phyloP scores from a whole-genome alignment of 2,329 filamentous ascomycete genomes.

The Volutella citrinella region DNA sequence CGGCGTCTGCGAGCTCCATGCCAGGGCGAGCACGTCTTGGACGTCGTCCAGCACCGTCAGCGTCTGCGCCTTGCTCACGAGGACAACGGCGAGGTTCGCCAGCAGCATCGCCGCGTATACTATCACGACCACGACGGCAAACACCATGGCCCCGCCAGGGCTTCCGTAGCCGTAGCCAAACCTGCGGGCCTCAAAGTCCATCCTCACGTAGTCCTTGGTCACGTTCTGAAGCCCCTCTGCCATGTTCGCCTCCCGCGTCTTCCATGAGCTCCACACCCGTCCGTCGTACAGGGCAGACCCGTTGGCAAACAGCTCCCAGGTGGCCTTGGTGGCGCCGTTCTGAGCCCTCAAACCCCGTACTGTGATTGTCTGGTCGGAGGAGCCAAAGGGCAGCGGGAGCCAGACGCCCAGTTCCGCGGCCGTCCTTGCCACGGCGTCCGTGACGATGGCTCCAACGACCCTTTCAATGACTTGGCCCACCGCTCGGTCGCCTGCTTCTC shows the following conservation, averaged over 20 bases:
- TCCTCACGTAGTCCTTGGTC: no score
- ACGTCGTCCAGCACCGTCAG: constrained; percentile 1
- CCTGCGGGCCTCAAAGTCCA: constrained; percentile 1
- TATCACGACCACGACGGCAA: background rate
- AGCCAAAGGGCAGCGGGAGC: no score
- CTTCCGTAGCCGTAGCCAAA: constrained; percentile 2
- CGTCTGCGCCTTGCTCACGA: background rate
- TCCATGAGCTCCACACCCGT: no score
- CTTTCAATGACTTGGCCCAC: constrained; percentile 1
- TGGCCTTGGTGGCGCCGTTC: no score
- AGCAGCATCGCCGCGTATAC: background rate
- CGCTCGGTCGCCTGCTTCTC: background rate
- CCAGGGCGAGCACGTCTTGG: constrained; percentile 1
- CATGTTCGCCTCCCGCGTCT: no score
- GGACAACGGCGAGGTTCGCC: no score
- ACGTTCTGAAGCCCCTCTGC: no score
- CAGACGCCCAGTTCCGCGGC: no score
- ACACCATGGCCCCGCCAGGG: background rate
- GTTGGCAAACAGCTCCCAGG: no score
- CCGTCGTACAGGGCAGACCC: no score
- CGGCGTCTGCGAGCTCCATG: background rate
- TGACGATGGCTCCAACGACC: background rate
- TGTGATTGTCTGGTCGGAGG: no score
- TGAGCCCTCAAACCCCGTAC: no score
- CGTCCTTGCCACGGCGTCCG: background rate